These are phyloP conservation scores for Pestalotiopsis fici DNA, from an alignment of 2,329 filamentous ascomycete species.

Conservation along the genomic window DNA sequence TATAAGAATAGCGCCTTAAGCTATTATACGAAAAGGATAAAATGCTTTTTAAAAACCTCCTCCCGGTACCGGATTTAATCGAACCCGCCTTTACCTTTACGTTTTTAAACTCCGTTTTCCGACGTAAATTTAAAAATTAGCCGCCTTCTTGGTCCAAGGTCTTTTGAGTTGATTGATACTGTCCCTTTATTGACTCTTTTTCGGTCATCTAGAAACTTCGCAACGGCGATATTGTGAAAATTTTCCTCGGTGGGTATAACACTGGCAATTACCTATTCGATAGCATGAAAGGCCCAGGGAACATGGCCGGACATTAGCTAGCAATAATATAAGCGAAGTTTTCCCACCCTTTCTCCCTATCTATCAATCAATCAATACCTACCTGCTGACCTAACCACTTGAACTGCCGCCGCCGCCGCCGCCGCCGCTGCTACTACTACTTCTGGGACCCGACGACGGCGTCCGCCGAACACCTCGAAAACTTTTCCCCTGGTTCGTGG, in stretches of 20 bases:
- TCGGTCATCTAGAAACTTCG: not conserved
- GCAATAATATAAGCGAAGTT: not conserved
- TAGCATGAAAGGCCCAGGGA: not conserved
- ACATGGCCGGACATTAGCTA: not conserved
- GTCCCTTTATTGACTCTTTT: not conserved
- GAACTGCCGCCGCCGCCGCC: not conserved
- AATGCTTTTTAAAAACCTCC: too few relatives aligned
- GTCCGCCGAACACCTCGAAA: constrained; percentile 5
- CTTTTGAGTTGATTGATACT: too few relatives aligned
- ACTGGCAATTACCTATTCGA: too few relatives aligned
- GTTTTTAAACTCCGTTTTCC: too few relatives aligned
- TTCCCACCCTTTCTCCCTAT: not conserved
- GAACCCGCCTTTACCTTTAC: too few relatives aligned
- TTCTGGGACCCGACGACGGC: constrained; percentile 1
- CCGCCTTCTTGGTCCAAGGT: too few relatives aligned
- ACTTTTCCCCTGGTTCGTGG: not conserved
- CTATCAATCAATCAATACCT: too few relatives aligned
- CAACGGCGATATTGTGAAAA: not conserved
- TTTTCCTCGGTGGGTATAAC: not conserved
- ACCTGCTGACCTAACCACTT: not conserved
- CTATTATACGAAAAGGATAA: too few relatives aligned
- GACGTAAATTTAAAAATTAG: too few relatives aligned
- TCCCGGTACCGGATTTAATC: too few relatives aligned
- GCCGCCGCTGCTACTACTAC: not conserved
- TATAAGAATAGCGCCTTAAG: too few relatives aligned